A percentile compares a stretch with the other conserved stretches of the same genome.
phyloP scores from a whole-genome alignment of 768 basidiomycete genomes.

The Butyriboletus loyo region DNA sequence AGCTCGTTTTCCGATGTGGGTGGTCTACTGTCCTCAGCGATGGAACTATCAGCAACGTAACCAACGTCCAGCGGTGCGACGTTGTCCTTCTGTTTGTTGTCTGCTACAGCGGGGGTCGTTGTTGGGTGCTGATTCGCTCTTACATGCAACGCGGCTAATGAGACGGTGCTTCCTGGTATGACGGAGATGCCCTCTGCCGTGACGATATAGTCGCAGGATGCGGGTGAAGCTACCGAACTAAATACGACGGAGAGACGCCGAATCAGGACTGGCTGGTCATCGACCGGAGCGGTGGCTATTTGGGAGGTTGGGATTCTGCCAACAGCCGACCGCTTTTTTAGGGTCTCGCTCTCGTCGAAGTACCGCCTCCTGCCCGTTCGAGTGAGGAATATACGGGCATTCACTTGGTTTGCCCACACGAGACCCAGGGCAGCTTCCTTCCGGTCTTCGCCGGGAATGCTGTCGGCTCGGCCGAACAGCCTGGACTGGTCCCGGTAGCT shows the following conservation, averaged over 20 bases:
- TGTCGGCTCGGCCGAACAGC: constrained; percentile 70
- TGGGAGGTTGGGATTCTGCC: constrained; percentile 1
- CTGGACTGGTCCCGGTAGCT: constrained; percentile 70
- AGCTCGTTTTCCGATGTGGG: constrained; percentile 26
- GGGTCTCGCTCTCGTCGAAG: constrained; percentile 37
- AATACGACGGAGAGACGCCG: constrained; percentile 78
- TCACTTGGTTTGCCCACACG: constrained; percentile 92
- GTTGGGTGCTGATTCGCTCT: constrained; percentile 6
- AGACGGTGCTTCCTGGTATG: constrained; percentile 24
- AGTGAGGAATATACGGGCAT: constrained; percentile 77
- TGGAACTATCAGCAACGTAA: constrained; percentile 27
- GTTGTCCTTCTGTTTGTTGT: constrained; percentile 10
- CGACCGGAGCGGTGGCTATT: constrained; percentile 17
- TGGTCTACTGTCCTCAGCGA: constrained; percentile 10
- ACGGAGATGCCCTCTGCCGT: constrained; percentile 53
- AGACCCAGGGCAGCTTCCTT: constrained; percentile 88
- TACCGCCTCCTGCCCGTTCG: constrained; percentile 69
- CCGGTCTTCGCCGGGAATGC: constrained; percentile 49
- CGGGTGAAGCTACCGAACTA: constrained; percentile 55
- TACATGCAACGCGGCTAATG: neutral
- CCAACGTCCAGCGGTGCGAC: constrained; percentile 38
- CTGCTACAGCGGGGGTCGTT: constrained; percentile 1
- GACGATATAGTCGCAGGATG: constrained; percentile 75
- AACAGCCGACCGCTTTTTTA: constrained; percentile 25
- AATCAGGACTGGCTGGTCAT: constrained; percentile 51